These are phyloP conservation scores for Kodamaea laetipori DNA, from an alignment of 805 yeast species.

Conservation along the genomic window DNA sequence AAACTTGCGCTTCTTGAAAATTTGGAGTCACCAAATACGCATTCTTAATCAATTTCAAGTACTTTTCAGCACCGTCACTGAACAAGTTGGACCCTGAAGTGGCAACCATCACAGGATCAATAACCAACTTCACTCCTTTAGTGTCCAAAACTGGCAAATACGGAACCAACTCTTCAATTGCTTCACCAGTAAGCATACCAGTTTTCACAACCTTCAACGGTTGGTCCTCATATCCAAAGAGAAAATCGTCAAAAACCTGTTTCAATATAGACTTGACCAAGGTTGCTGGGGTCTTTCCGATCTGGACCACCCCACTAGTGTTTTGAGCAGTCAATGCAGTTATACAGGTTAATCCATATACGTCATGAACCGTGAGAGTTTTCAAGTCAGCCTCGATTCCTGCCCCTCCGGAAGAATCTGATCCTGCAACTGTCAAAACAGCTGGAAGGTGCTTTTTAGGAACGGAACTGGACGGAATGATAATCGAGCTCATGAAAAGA, in stretches of 20 bases:
- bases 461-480: background rate
- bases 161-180: constrained; percentile 49
- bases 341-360: constrained; percentile 75
- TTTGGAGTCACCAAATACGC: constrained; percentile 78
- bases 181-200: constrained; percentile 68
- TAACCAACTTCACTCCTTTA: constrained; percentile 44
- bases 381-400: constrained; percentile 90
- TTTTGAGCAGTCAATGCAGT: constrained; percentile 84
- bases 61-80: constrained; percentile 46
- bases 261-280: constrained; percentile 53
- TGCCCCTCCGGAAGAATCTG: constrained; percentile 89
- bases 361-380: constrained; percentile 72
- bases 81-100: constrained; percentile 72
- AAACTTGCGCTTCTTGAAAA: constrained; percentile 58
- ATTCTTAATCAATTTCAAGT: constrained; percentile 44
- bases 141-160: constrained; percentile 34
- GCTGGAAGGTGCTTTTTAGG: constrained; percentile 16
- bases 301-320: constrained; percentile 49
- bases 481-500: constrained; percentile 2
- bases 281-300: constrained; percentile 44
- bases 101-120: constrained; percentile 85
- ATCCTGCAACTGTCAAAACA: constrained; percentile 58
- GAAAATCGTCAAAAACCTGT: constrained; percentile 60
- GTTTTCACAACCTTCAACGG: constrained; percentile 69
- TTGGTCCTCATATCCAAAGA: constrained; percentile 28